phyloP scores from a whole-genome alignment of 2,329 filamentous ascomycete species.

The Aureobasidium sp. region DNA sequence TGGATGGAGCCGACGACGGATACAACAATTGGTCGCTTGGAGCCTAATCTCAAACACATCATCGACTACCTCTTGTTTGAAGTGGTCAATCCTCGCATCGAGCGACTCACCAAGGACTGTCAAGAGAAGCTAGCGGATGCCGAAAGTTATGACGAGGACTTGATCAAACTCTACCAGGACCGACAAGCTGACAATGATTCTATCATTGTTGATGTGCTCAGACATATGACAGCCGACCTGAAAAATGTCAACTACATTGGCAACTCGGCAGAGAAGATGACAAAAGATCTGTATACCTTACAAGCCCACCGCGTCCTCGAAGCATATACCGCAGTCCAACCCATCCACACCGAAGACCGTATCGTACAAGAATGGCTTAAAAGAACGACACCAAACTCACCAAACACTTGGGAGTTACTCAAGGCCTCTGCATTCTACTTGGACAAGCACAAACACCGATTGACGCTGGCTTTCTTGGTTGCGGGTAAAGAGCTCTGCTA shows the following conservation, averaged over 20 bases:
- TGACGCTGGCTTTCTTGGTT: slow-evolving; percentile 32
- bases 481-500: slow-evolving; percentile 35
- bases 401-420: slow-evolving; percentile 37
- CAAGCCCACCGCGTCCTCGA: neutral
- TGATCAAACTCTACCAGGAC: neutral
- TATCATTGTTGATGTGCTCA: neutral
- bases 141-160: neutral
- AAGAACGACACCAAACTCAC: slow-evolving; percentile 18
- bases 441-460: slow-evolving; percentile 20
- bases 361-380: slow-evolving; percentile 20
- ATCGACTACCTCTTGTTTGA: slow-evolving; percentile 49
- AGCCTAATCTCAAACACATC: slow-evolving; percentile 40
- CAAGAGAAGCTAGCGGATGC: neutral
- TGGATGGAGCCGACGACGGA: slow-evolving; percentile 18
- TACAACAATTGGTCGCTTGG: slow-evolving; percentile 11
- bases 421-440: slow-evolving; percentile 39
- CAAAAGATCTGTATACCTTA: neutral
- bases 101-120: slow-evolving; percentile 18
- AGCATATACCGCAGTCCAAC: slow-evolving; percentile 20
- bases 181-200: neutral
- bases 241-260: neutral
- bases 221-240: neutral
- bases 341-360: slow-evolving; percentile 15
- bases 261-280: neutral
- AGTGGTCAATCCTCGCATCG: slow-evolving; percentile 21